Conservation (phyloP, 2,329 filamentous ascomycete genomes). For the Botrytis elliptica region DNA sequence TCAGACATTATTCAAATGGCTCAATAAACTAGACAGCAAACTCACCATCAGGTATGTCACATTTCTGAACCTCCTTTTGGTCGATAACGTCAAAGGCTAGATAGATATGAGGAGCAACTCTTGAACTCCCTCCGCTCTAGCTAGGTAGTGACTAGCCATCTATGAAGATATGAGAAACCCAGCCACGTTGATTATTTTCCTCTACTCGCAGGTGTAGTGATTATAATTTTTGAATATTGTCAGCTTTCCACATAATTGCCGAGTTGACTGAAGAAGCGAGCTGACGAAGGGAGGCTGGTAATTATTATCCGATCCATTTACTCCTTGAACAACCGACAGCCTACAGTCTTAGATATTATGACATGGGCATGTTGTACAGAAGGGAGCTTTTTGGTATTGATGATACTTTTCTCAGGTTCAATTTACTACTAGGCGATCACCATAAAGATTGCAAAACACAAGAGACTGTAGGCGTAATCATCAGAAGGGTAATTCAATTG, state of each 20-base stretch:
- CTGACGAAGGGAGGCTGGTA: not conserved
- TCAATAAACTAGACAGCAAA: not conserved
- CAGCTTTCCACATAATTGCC: not conserved
- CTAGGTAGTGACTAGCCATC: not conserved
- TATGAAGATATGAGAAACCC: not conserved
- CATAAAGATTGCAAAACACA: not conserved
- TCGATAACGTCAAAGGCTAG: not conserved
- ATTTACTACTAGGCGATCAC: not conserved
- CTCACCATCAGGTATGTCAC: not conserved
- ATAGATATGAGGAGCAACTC: not conserved
- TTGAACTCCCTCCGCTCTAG: not conserved
- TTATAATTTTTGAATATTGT: not conserved
- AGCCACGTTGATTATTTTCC: not conserved
- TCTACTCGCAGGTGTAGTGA: not conserved
- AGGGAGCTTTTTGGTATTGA: not conserved
- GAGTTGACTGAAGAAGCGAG: not conserved
- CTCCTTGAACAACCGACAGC: not conserved
- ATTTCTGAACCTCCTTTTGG: not conserved
- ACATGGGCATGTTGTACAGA: not conserved
- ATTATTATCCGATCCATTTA: not conserved
- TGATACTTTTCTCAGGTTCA: not conserved
- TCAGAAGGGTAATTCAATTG: conserved; percentile 13
- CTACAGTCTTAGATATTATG: not conserved
- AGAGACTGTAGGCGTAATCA: not conserved
- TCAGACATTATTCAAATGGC: not conserved